Percentiles rank a stretch among this genome's conserved stretches.
Evolutionary conservation across 768 basidiomycete species (phyloP).

Genomic region (Lactifluus subvellereus): DNA sequence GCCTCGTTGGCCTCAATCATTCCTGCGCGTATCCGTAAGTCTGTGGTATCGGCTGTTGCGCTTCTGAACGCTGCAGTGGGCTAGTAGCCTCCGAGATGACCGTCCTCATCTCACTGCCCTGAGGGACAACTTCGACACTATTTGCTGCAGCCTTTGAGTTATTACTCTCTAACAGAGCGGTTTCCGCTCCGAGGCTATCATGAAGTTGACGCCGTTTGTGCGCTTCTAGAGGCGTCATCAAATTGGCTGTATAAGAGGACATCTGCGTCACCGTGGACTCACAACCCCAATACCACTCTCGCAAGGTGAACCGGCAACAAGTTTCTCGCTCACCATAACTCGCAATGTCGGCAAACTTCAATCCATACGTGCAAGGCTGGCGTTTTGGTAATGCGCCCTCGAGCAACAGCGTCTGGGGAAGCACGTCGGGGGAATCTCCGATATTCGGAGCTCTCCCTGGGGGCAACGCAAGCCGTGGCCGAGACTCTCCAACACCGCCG

Average conservation of each 20-base stretch:
- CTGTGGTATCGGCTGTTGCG: background rate
- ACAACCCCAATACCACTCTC: background rate
- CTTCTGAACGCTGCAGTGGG: background rate
- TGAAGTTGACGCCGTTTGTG: background rate
- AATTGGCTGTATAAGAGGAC: background rate
- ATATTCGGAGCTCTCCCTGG: slow-evolving; percentile 24
- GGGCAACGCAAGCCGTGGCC: background rate
- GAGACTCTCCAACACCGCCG: background rate
- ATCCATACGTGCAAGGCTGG: slow-evolving; percentile 25
- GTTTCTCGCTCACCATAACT: background rate
- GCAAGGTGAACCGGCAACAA: background rate
- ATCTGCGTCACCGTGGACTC: background rate
- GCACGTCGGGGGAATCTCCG: background rate
- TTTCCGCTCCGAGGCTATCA: background rate
- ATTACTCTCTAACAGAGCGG: background rate
- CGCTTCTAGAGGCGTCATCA: background rate
- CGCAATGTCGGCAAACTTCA: slow-evolving; percentile 22
- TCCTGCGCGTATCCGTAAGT: background rate
- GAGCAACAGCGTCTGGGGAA: background rate
- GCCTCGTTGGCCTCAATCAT: background rate
- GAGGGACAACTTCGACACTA: background rate
- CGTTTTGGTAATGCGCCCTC: slow-evolving; percentile 10
- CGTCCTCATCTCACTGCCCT: background rate
- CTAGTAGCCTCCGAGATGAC: background rate
- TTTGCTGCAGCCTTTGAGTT: background rate